phyloP scores from a whole-genome alignment of 176 grass and related monocot genomes.

The Zoysia japonica region DNA sequence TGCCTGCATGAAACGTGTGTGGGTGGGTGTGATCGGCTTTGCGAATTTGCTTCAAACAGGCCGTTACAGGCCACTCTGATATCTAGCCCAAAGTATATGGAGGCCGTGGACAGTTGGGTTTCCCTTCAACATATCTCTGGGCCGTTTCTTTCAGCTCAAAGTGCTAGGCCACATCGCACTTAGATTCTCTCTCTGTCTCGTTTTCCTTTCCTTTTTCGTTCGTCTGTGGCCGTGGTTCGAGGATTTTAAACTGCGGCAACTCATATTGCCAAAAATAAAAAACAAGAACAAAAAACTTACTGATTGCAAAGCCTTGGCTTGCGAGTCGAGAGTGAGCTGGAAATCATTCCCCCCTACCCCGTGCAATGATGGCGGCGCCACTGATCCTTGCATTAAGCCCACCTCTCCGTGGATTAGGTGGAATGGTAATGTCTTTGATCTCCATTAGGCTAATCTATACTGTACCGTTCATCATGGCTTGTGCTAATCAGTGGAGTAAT shows the following conservation, averaged over 20 bases:
- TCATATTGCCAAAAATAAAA: neutral
- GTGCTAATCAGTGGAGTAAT: conserved; percentile 47
- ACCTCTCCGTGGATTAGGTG: conserved; percentile 39
- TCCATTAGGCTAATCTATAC: conserved; percentile 16
- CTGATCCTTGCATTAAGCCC: conserved; percentile 21
- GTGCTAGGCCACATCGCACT: neutral
- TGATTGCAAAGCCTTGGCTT: conserved; percentile 13
- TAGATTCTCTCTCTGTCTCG: neutral
- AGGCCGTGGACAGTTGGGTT: neutral
- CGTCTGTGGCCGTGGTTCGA: neutral
- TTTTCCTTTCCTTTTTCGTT: neutral
- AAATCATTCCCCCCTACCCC: conserved; percentile 33
- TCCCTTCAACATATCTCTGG: neutral
- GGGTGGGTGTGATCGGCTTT: no score
- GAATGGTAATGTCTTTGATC: conserved; percentile 27
- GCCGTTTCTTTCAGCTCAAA: neutral
- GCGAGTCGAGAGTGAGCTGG: conserved; percentile 30
- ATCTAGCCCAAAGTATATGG: no score
- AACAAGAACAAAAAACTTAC: neutral
- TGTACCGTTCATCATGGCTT: conserved; percentile 33
- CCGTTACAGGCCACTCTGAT: no score
- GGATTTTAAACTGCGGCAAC: neutral
- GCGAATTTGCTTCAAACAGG: no score
- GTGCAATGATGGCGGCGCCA: conserved; percentile 46
- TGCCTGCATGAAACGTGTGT: no score